Conservation (phyloP, 2,329 filamentous ascomycete genomes). For the Fusarium sp. region DNA sequence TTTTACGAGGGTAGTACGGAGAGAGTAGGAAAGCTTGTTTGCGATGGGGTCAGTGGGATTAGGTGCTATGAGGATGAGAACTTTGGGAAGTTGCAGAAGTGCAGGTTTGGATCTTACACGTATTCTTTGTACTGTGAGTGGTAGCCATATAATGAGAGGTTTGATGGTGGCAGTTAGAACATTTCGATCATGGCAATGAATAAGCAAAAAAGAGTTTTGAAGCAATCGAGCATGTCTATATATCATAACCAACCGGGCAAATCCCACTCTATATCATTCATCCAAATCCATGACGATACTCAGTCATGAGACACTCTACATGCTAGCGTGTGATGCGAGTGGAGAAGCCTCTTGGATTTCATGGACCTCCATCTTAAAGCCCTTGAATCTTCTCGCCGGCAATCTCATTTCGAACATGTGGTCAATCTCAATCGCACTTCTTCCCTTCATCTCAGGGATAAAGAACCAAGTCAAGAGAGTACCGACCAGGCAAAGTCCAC, state of each 20-base stretch:
- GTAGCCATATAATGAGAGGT: not conserved
- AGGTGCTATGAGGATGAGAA: not conserved
- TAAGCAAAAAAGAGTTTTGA: too few species aligned
- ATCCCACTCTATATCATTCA: not conserved
- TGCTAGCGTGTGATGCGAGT: not conserved
- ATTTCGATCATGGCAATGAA: fast-evolving
- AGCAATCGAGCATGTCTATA: not conserved
- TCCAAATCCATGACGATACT: not conserved
- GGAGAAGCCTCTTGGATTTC: constrained; percentile 17
- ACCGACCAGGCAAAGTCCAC: constrained; percentile 38
- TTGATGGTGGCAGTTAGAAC: not conserved
- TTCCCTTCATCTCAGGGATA: constrained; percentile 36
- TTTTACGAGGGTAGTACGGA: not conserved
- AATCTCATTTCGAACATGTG: constrained; percentile 33
- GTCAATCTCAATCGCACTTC: constrained; percentile 35
- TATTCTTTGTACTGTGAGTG: not conserved
- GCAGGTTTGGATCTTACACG: not conserved
- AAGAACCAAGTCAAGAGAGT: constrained; percentile 36
- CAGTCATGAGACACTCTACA: not conserved
- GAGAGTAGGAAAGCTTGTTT: not conserved
- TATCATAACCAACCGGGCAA: not conserved
- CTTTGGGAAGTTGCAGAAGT: not conserved
- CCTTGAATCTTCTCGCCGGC: constrained; percentile 23
- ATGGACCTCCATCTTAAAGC: constrained; percentile 1
- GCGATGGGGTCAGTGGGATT: not conserved